These are phyloP conservation scores for Amphicarpaea edgeworthii DNA, from an alignment of 306 rosid species.

Conservation along the genomic window DNA sequence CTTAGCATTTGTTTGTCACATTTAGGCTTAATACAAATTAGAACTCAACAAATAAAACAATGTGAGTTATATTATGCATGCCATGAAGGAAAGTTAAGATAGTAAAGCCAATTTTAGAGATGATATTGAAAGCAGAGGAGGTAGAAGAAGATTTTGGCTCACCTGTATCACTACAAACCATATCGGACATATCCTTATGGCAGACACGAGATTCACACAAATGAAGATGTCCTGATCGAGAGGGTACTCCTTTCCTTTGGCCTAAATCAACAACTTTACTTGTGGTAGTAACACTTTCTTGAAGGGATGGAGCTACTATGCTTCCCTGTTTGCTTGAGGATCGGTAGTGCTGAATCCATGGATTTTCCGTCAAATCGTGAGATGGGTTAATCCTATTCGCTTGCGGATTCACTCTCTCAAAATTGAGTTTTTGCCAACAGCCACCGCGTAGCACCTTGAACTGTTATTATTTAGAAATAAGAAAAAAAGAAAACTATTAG, in stretches of 20 bases:
- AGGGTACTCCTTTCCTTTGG: conserved; percentile 40
- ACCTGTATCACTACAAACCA: conserved; percentile 57
- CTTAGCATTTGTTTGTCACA: not conserved
- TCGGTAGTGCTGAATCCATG: conserved; percentile 72
- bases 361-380: conserved; percentile 48
- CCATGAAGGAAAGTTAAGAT: not conserved
- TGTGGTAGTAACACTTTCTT: conserved; percentile 14
- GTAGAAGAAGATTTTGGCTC: not conserved
- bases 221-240: conserved; percentile 37
- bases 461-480: conserved; percentile 34
- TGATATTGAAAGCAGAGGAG: not conserved
- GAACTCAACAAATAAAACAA: not conserved
- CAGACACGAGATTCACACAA: conserved; percentile 28
- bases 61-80: not conserved
- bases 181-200: conserved; percentile 42
- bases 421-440: conserved; percentile 59
- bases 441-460: conserved; percentile 71
- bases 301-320: conserved; percentile 39
- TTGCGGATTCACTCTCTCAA: conserved; percentile 52
- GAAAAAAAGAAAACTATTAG: not conserved
- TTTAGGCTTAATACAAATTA: not conserved
- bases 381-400: conserved; percentile 35
- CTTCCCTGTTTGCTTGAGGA: conserved; percentile 47
- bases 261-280: conserved; percentile 33
- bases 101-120: not conserved